Evolutionary conservation across 441 rosid species (phyloP).

Genomic region (Jatropha multifida): DNA sequence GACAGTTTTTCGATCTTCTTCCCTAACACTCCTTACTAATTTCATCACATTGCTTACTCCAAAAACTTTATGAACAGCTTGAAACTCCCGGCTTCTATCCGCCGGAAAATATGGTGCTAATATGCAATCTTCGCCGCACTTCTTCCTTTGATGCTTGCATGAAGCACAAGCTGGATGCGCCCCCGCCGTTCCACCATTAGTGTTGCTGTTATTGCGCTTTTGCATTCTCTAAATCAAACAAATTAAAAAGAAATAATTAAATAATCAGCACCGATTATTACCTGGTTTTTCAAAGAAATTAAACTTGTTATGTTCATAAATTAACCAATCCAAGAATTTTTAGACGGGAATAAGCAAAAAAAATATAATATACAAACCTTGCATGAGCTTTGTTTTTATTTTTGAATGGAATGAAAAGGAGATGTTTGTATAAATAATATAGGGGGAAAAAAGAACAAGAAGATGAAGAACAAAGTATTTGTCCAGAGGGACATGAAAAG

Average conservation of each 20-base stretch:
- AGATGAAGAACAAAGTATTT: slow-evolving; percentile 22
- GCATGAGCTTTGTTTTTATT: not conserved
- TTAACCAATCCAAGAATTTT: not conserved
- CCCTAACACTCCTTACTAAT: slow-evolving; percentile 54
- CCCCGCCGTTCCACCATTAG: not conserved
- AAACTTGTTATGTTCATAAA: not conserved
- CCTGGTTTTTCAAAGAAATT: not conserved
- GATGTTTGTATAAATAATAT: slow-evolving; percentile 34
- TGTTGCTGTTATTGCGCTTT: slow-evolving; percentile 8
- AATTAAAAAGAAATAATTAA: not conserved
- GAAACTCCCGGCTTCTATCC: slow-evolving; percentile 63
- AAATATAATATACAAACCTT: slow-evolving; percentile 21
- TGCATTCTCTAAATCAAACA: slow-evolving; percentile 28
- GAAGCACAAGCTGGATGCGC: slow-evolving; percentile 70
- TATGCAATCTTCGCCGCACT: slow-evolving; percentile 79
- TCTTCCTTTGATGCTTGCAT: slow-evolving; percentile 90
- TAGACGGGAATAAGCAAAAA: not conserved
- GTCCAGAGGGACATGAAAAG: slow-evolving; percentile 38
- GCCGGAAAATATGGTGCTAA: slow-evolving; percentile 90
- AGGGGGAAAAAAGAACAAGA: slow-evolving; percentile 16
- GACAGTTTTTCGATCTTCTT: slow-evolving; percentile 52
- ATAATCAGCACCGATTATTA: not conserved
- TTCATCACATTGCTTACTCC: slow-evolving; percentile 82
- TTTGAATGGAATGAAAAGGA: slow-evolving; percentile 28
- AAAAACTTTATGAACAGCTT: slow-evolving; percentile 77